These are phyloP conservation scores for Phytophthora cryptogea DNA, from an alignment of 352 stramenopile genomes.

Conservation along the genomic window DNA sequence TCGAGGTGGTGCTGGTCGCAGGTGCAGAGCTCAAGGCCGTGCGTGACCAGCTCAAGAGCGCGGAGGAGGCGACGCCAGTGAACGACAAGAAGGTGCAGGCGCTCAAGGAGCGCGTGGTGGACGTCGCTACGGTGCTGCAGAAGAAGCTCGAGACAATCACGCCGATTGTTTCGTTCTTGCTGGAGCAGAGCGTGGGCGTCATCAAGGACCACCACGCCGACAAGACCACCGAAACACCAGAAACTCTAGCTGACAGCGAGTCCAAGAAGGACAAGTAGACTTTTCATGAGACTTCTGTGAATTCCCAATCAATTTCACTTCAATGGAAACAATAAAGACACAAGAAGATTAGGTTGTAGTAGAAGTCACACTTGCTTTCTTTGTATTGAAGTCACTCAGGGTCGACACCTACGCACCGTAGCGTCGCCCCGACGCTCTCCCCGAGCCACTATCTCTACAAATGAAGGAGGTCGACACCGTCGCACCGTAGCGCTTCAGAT, in stretches of 20 bases:
- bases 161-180: slow-evolving; percentile 61
- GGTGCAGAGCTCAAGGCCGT: slow-evolving; percentile 66
- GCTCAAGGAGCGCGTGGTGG: slow-evolving; percentile 57
- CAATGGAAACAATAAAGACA: not conserved
- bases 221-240: slow-evolving; percentile 1
- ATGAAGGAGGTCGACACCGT: slow-evolving; percentile 86
- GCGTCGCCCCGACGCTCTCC: slow-evolving; percentile 86
- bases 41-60: slow-evolving; percentile 53
- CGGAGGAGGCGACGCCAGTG: slow-evolving; percentile 40
- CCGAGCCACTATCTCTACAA: slow-evolving; percentile 44
- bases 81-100: slow-evolving; percentile 53
- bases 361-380: slow-evolving; percentile 29
- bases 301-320: not conserved
- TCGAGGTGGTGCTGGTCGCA: slow-evolving; percentile 66
- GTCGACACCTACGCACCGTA: slow-evolving; percentile 93
- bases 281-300: not conserved
- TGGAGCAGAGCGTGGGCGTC: slow-evolving; percentile 55
- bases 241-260: slow-evolving; percentile 9
- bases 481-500: slow-evolving; percentile 89
- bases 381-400: slow-evolving; percentile 38
- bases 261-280: slow-evolving; percentile 57
- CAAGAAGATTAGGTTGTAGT: not conserved
- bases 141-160: slow-evolving; percentile 61
- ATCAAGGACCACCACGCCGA: slow-evolving; percentile 38
- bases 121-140: slow-evolving; percentile 59